Percentiles rank a stretch among this genome's conserved stretches.
Conservation (phyloP, 2,329 filamentous ascomycete genomes). For the Colletotrichum spinosum region DNA sequence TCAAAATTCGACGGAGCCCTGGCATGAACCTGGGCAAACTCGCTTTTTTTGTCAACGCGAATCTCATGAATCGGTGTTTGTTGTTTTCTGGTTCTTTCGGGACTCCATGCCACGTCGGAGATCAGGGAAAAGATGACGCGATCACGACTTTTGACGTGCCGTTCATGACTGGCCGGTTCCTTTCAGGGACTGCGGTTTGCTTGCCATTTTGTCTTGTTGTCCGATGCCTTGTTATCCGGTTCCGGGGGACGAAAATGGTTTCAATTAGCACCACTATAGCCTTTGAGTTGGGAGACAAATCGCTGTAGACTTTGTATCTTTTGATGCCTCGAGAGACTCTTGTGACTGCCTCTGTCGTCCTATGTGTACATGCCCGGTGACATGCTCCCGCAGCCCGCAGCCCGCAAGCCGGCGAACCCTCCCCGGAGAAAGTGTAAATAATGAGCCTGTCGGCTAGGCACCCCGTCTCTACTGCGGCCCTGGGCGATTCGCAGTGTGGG, state of each 20-base stretch:
- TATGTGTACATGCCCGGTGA: background rate
- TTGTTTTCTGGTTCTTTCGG: constrained; percentile 22
- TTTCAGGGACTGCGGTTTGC: constrained; percentile 22
- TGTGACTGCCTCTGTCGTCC: background rate
- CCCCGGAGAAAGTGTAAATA: background rate
- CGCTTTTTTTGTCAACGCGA: constrained; percentile 28
- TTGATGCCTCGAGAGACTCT: background rate
- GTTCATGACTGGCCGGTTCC: constrained; percentile 26
- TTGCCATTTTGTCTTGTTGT: constrained; percentile 11
- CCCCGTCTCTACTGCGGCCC: background rate
- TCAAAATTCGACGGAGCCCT: constrained; percentile 33
- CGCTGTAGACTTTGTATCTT: constrained; percentile 33
- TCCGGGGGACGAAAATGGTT: background rate
- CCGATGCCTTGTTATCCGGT: constrained; percentile 27
- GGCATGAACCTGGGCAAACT: constrained; percentile 35
- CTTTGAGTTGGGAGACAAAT: constrained; percentile 29
- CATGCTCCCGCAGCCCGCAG: background rate
- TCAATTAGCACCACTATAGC: constrained; percentile 24
- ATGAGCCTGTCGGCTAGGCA: no score
- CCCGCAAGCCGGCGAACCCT: background rate
- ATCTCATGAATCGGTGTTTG: constrained; percentile 34
- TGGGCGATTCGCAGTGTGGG: background rate
- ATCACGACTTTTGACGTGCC: constrained; percentile 14
- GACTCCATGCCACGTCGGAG: constrained; percentile 13
- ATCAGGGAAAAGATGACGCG: constrained; percentile 7